Evolutionary conservation across 2,329 filamentous ascomycete species (phyloP), one percentile per base, ranked within the genome.

Genomic region (Neurospora sp.): DNA sequence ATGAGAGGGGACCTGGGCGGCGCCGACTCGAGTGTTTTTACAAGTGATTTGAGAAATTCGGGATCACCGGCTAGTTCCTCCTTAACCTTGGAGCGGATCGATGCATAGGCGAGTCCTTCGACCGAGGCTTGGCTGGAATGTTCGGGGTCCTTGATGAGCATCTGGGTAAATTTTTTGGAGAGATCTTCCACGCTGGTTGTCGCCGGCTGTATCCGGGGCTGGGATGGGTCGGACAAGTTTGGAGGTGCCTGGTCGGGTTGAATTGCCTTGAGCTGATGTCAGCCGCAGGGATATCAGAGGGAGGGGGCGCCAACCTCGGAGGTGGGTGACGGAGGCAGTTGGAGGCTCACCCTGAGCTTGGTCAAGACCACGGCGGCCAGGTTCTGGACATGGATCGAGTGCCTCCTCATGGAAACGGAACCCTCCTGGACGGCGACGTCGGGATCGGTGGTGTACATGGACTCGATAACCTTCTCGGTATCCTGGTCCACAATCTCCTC

Each of bases 91-190:
- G 95, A 88, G 75, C 93, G 92, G 43, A 98, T 85, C 10, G 95
- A 97, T 4, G 93, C 90, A 78, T 97, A 98, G 15, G 95, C 96
- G 71, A 99, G 83, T 6, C 95, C 96, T 81, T 99, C 96, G 69
- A 98, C 88, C 0, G 92, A 90, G 77, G 91, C 89, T 75, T 91
- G 87, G 71, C 86, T 85, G 72, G 83, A 84, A 69, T 83, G 81
- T 40, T 87, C 84, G 65, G 88, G 84, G 65, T 87, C 83, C 38
- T 83, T 83, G 37, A 90, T 77, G 66, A 93, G 83, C 81, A 93
- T 89, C 68, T 87, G 88, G 67, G 85, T 87, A 73, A 91, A 90
- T 77, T 88, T 85, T 72, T 81, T 82, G 43, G 87, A 86, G 10
- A 91, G 81, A n/a, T 89, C 87, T 74, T 91, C 88, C 71, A 91